Evolutionary conservation across 2,329 filamentous ascomycete species (phyloP).

Genomic region (Purpureocillium lavendulum): DNA sequence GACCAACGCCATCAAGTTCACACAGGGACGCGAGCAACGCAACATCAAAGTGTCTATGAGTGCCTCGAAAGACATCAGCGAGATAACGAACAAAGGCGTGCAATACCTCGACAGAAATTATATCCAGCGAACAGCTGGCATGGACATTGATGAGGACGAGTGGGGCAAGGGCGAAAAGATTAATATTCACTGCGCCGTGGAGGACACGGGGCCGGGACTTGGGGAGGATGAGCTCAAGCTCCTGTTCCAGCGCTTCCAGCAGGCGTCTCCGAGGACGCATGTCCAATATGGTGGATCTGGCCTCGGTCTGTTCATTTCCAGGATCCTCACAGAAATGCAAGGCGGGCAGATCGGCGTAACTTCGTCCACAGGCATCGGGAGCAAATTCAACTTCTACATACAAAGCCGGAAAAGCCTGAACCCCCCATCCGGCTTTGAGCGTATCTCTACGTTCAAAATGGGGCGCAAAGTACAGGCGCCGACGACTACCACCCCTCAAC

Average conservation of each 20-base stretch:
- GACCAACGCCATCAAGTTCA: constrained; percentile 59
- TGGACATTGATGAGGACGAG: constrained; percentile 44
- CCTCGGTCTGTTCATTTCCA: constrained; percentile 66
- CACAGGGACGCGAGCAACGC: constrained; percentile 49
- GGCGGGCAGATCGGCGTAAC: constrained; percentile 70
- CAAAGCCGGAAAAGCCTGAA: constrained; percentile 50
- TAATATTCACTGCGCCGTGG: constrained; percentile 64
- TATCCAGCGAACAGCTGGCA: constrained; percentile 21
- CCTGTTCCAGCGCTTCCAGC: constrained; percentile 61
- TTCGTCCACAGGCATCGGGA: constrained; percentile 58
- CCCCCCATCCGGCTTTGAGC: constrained; percentile 28
- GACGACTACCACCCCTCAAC: constrained; percentile 9
- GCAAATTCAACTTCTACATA: constrained; percentile 71
- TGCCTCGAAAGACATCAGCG: constrained; percentile 46
- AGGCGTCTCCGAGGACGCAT: constrained; percentile 60
- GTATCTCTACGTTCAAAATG: constrained; percentile 26
- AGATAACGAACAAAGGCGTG: constrained; percentile 29
- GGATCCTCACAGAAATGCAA: constrained; percentile 67
- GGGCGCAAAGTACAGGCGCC: constrained; percentile 18
- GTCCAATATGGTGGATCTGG: constrained; percentile 66
- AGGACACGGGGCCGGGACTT: constrained; percentile 62
- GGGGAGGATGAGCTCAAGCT: constrained; percentile 57
- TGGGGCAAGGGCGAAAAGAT: constrained; percentile 67
- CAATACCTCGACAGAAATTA: constrained; percentile 39
- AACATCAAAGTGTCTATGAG: constrained; percentile 57